phyloP scores from a whole-genome alignment of 306 rosid genomes.

The Pyrus bretschneideri region DNA sequence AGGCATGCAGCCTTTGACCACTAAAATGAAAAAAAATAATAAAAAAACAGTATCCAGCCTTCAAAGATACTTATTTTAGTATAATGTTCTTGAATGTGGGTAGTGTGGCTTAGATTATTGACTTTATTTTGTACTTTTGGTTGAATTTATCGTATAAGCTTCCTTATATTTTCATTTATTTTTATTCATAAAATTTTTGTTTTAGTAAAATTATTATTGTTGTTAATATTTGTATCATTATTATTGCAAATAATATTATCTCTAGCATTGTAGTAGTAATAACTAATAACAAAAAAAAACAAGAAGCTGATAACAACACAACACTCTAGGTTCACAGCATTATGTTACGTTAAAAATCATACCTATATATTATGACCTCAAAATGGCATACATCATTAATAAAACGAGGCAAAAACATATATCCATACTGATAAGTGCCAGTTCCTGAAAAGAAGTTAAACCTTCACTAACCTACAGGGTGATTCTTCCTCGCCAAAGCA shows the following conservation, averaged over 20 bases:
- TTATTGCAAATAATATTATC: neutral
- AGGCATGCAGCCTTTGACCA: neutral
- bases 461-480: constrained; percentile 60
- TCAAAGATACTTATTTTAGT: neutral
- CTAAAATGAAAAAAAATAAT: neutral
- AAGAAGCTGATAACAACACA: neutral
- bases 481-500: constrained; percentile 54
- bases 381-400: neutral
- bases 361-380: neutral
- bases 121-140: neutral
- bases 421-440: neutral
- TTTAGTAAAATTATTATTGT: neutral
- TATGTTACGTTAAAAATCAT: neutral
- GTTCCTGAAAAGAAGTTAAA: neutral
- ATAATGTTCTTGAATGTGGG: neutral
- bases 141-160: neutral
- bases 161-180: neutral
- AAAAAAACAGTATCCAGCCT: neutral
- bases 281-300: neutral
- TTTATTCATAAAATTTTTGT: neutral
- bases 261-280: neutral
- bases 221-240: neutral
- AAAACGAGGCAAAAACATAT: neutral
- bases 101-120: neutral
- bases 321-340: neutral